Evolutionary conservation across 1,139 yeast genomes (phyloP), one percentile per base, ranked within the genome.

Genomic region (Magnusiomyces suaveolens): DNA sequence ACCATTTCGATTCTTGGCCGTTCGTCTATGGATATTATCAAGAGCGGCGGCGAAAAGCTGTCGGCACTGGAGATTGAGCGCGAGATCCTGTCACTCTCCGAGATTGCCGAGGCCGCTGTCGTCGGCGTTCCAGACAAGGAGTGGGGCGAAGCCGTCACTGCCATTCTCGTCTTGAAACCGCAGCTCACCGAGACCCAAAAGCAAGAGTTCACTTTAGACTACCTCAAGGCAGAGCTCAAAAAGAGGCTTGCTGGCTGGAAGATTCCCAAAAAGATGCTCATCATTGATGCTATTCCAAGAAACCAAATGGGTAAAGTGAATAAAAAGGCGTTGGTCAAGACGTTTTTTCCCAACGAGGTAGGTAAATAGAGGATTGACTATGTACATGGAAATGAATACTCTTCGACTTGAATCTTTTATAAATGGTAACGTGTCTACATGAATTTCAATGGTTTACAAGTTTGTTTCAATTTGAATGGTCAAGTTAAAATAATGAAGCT

Each of bases 41-140:
- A 69, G 55, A 63, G 68, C 18, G 72, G 72, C 20, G 72, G 72
- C 4, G 72, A 69, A 54, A 69, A 66, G 60, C 56, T 68, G 4
- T 66, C 70, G n/a, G 73, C 73, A 0, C 59, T 69, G 39, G 73
- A 69, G 56, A 68, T 69, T 55, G 73, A 69, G 60, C 65, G 72
- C 14, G 73, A 69, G 57, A 66, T 69, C 20, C 62, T 69, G 33
- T 65, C 69, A 10, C 58, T 66, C 43, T 57, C 59, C 16, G 64
- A 66, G 38, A 56, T 68, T 24, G 60, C 59, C 16, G 73, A 70
- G 53, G 66, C 68, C 48, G 63, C 71, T 2, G 72, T 70, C 6
- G 65, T 70, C 33, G 73, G 73, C 16, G 59, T 70, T 29, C 65
- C 68, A 2, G 64, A 64, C 26, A 62, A 61, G 52, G 67, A 66